Evolutionary conservation across 345 rosid species (phyloP), one percentile per base, ranked within the genome.

Genomic region (Pistacia atlantica): DNA sequence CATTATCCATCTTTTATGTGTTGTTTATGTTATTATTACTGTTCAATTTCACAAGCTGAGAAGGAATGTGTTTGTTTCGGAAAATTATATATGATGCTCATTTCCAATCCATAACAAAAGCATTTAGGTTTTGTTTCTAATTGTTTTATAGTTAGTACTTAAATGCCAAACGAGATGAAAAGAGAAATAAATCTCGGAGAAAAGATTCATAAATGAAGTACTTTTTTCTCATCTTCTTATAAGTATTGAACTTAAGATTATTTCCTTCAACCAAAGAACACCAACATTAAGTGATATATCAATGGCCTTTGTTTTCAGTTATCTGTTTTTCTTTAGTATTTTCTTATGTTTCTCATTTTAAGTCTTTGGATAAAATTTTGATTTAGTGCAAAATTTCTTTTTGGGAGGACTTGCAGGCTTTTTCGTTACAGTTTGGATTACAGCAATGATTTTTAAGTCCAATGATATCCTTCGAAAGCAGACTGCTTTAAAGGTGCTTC

Each of bases 401-500:
- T 12, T 38, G 18, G 11, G 46, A 69, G 51, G 14, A 14, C 48
- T 76, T 75, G 72, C 86, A 90, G 94, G 92, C 18, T 84, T 90
- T 67, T 76, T 83, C 70, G 80, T 82, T 35, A 83, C 87, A 2
- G 65, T 90, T 25, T 88, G 90, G 89, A 79, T 87, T 73, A 85
- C 87, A 46, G 85, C 82, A 63, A 85, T 88, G 67, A 65, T 87
- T 84, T 90, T 84, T 78, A 90, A 90, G 75, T 90, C 89, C 4
- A 88, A 90, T 71, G 85, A 83, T 77, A 78, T 88, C 65, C 75
- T 90, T 45, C 81, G 80, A 74, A 90, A 87, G 80, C 94, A 90
- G 79, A 90, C 90, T 56, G 88, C 92, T 67, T 65, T 88, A 51
- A 90, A 90, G 92, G 92, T 87, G 54, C 45, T 51, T 46, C 5